Evolutionary conservation across 805 yeast genomes (phyloP).

Genomic region (Saturnispora sekii): DNA sequence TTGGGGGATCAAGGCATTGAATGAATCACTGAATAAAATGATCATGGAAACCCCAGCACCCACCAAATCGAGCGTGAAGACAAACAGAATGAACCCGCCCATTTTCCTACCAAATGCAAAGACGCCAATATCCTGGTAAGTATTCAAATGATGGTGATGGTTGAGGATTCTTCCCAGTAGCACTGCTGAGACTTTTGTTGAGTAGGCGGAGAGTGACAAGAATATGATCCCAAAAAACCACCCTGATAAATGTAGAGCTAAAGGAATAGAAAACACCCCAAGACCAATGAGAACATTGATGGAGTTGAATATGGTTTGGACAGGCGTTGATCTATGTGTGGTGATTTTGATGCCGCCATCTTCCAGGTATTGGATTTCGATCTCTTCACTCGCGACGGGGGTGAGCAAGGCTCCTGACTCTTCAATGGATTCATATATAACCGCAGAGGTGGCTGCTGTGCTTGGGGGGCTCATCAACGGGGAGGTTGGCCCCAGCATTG

Average conservation of each 20-base stretch:
- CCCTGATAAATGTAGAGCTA: slow-evolving; percentile 60
- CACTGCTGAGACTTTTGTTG: slow-evolving; percentile 45
- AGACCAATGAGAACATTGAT: slow-evolving; percentile 70
- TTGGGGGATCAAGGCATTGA: slow-evolving; percentile 38
- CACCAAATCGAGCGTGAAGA: slow-evolving; percentile 47
- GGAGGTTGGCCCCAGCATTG: background rate
- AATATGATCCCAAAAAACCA: slow-evolving; percentile 44
- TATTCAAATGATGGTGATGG: slow-evolving; percentile 30
- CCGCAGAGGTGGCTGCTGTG: no score
- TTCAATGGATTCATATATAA: background rate
- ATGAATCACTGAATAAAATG: slow-evolving; percentile 52
- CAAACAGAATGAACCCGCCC: slow-evolving; percentile 35
- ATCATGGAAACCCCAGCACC: slow-evolving; percentile 54
- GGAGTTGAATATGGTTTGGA: slow-evolving; percentile 71
- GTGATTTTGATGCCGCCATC: slow-evolving; percentile 10
- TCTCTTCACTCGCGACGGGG: background rate
- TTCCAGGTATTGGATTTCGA: background rate
- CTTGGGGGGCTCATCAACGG: no score
- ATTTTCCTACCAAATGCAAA: slow-evolving; percentile 37
- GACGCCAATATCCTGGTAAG: slow-evolving; percentile 54
- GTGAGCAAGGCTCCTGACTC: background rate
- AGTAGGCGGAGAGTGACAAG: slow-evolving; percentile 35
- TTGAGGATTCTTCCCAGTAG: slow-evolving; percentile 40
- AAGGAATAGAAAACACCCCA: slow-evolving; percentile 64
- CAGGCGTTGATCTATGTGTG: slow-evolving; percentile 45